Conservation (phyloP, 2,329 filamentous ascomycete species). For the Helminthosporium solani region DNA sequence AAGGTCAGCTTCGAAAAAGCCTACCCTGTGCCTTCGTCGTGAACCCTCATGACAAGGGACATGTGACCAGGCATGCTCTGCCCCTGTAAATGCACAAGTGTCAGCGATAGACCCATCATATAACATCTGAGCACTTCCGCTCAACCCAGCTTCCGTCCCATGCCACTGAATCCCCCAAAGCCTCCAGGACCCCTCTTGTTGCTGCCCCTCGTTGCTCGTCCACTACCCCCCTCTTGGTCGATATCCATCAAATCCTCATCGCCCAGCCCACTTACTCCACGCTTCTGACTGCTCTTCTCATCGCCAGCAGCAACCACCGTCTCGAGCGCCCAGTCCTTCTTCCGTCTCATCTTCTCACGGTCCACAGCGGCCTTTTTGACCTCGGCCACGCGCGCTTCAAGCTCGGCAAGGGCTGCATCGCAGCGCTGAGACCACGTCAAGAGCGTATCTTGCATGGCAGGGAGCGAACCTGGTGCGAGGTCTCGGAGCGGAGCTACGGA, state of each 20-base stretch:
- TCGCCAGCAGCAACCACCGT: constrained; percentile 24
- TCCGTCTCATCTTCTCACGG: constrained; percentile 45
- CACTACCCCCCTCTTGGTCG: constrained; percentile 35
- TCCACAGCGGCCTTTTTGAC: constrained; percentile 56
- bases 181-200: constrained; percentile 30
- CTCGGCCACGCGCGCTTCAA: constrained; percentile 71
- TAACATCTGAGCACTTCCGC: not conserved
- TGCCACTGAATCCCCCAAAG: constrained; percentile 24
- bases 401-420: constrained; percentile 66
- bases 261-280: constrained; percentile 18
- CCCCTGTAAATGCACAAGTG: too few relatives aligned
- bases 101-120: too few relatives aligned
- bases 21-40: too few relatives aligned
- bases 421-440: constrained; percentile 78
- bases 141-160: constrained; percentile 29
- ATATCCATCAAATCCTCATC: constrained; percentile 42
- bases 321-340: constrained; percentile 45
- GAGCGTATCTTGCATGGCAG: constrained; percentile 67
- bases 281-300: constrained; percentile 30
- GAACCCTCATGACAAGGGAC: too few relatives aligned
- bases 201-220: constrained; percentile 24
- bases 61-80: too few relatives aligned
- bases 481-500: constrained; percentile 85
- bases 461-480: constrained; percentile 71
- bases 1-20: too few relatives aligned